phyloP scores from a whole-genome alignment of 257 asterid genomes.

The Fraxinus americana region DNA sequence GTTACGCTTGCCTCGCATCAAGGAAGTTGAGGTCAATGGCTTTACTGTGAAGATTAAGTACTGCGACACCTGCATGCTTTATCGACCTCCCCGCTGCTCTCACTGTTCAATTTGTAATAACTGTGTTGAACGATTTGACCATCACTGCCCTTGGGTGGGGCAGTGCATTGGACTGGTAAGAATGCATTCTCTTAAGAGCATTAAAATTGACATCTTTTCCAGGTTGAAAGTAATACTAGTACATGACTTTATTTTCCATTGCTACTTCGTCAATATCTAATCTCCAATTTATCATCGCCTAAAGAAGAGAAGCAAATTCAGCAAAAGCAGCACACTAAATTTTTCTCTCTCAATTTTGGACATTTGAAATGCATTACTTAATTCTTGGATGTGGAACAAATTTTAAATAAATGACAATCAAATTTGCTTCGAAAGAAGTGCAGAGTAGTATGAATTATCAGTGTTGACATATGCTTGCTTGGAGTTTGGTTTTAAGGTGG shows the following conservation, averaged over 20 bases:
- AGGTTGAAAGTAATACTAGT: background rate
- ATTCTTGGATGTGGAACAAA: background rate
- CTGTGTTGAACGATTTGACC: conserved; percentile 94
- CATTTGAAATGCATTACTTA: background rate
- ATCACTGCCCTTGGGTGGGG: conserved; percentile 99
- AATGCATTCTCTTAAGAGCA: background rate
- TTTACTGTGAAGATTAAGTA: conserved; percentile 80
- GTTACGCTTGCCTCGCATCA: conserved; percentile 80
- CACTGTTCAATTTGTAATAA: conserved; percentile 98
- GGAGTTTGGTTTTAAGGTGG: background rate
- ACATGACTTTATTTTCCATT: background rate
- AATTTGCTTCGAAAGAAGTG: background rate
- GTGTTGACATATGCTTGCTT: background rate
- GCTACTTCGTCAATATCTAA: background rate
- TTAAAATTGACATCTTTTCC: no score
- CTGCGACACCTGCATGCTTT: conserved; percentile 98
- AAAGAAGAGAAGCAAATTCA: background rate
- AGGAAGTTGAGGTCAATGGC: conserved; percentile 94
- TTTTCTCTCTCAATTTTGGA: background rate
- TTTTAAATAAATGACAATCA: no score
- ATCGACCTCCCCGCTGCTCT: conserved; percentile 97
- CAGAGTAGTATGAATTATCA: background rate
- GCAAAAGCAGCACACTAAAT: background rate
- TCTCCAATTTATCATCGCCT: background rate
- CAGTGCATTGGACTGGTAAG: conserved; percentile 97